Conservation (phyloP, 192 early-diverging fungal species). For the Rhizophagus sp. region DNA sequence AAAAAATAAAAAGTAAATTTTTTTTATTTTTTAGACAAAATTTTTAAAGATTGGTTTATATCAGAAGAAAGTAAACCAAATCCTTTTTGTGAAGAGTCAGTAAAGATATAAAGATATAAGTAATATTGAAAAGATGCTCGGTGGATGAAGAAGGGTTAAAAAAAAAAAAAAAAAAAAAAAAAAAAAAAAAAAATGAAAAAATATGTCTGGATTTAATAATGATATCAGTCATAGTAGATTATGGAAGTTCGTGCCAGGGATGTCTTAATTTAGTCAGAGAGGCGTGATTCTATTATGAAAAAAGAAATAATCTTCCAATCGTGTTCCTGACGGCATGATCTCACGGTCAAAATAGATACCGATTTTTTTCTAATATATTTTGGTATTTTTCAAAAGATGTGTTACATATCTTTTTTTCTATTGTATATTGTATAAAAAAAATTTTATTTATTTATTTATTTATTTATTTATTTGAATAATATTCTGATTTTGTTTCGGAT, state of each 20-base stretch:
- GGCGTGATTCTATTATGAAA: neutral
- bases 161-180: neutral
- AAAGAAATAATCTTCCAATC: neutral
- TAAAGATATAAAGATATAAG: too few species aligned
- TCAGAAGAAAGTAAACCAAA: neutral
- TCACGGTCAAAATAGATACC: neutral
- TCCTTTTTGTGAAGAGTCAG: neutral
- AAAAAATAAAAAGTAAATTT: too few species aligned
- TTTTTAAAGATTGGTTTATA: neutral
- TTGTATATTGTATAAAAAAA: neutral
- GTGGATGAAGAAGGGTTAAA: conserved; percentile 11
- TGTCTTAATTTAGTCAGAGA: conserved; percentile 8
- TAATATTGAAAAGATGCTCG: too few species aligned
- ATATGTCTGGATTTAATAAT: neutral
- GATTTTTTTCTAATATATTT: too few species aligned
- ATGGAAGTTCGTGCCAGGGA: neutral
- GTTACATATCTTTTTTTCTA: too few species aligned
- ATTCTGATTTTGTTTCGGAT: neutral
- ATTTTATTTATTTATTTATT: neutral
- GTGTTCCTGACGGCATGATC: neutral
- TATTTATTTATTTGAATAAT: neutral
- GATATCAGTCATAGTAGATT: neutral
- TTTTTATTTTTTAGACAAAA: neutral
- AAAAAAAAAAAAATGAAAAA: neutral
- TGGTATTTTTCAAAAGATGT: too few species aligned